Conservation (phyloP, 2,329 filamentous ascomycete genomes). For the Cadophora gregata region DNA sequence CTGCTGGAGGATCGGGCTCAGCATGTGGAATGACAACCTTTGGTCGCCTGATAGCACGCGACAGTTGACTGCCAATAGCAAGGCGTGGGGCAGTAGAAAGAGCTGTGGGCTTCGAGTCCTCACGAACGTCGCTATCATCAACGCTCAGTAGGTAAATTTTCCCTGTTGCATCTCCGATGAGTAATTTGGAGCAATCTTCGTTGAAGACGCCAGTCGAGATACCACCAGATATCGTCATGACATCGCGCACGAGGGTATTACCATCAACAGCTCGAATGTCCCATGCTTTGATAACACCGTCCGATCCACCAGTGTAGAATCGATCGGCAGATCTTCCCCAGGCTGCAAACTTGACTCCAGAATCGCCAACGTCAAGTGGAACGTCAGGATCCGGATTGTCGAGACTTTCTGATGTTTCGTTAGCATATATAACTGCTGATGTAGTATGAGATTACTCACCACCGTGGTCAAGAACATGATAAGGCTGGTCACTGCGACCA, state of each 20-base stretch:
- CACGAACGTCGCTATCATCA: slow-evolving; percentile 49
- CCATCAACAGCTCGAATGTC: slow-evolving; percentile 55
- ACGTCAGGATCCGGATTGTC: slow-evolving; percentile 41
- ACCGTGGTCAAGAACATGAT: slow-evolving; percentile 62
- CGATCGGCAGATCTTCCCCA: slow-evolving; percentile 64
- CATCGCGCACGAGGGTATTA: slow-evolving; percentile 55
- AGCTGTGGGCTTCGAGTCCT: slow-evolving; percentile 1
- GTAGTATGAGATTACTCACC: slow-evolving; percentile 37
- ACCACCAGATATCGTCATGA: slow-evolving; percentile 61
- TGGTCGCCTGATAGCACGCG: slow-evolving; percentile 43
- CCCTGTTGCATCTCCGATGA: slow-evolving; percentile 66
- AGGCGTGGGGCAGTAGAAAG: not conserved
- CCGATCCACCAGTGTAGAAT: slow-evolving; percentile 68
- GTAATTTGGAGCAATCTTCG: slow-evolving; percentile 58
- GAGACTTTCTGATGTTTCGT: slow-evolving; percentile 38
- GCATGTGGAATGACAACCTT: slow-evolving; percentile 56
- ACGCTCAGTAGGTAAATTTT: slow-evolving; percentile 61
- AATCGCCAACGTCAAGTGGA: slow-evolving; percentile 58
- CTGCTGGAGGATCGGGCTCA: slow-evolving; percentile 53
- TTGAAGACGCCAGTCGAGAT: slow-evolving; percentile 66
- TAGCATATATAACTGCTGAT: slow-evolving; percentile 18
- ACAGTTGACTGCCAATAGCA: slow-evolving; percentile 11
- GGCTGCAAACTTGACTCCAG: slow-evolving; percentile 67
- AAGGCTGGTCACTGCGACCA: slow-evolving; percentile 57
- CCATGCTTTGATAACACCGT: slow-evolving; percentile 68